Evolutionary conservation across 257 asterid genomes (phyloP), one percentile per base, ranked within the genome.

Genomic region (Henckelia pumila): DNA sequence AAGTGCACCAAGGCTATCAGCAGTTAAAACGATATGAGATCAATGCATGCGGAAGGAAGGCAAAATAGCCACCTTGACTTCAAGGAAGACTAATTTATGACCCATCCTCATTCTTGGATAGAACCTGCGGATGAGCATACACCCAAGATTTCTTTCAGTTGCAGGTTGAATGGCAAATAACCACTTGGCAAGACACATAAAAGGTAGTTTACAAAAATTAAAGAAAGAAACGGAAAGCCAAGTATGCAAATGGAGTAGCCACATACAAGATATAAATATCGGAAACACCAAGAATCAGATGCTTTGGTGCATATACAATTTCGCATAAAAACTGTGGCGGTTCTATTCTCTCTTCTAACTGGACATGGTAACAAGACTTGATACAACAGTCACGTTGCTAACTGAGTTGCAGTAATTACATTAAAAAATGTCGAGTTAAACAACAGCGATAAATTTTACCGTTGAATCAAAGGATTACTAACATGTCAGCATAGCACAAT

Each of bases 101-200:
- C 92, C 95, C 87, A 94, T 61, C 74, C 71, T 88, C 85, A 91
- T 59, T 78, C 77, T 79, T 20, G 99, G 97, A 75, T 75, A 91
- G 79, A 82, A 94, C 79, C 99, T 94, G 90, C 79, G 80, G 21
- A 64, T 22, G 63, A 25, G 19, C 30, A 40, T 64, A 74, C 37
- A 44, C 28, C 63, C 65, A 67, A 58, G 21, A 55, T n/a, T 4
- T 40, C 19, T 76, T 66, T 78, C 74, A 82, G 78, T 74, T 71
- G 73, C 75, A 63, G 66, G 47, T 23, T 71, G 58, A 50, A 78
- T 40, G 55, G 20, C 16, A 61, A 22, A 26, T 19, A 37, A 47
- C 61, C 61, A 65, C 24, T 26, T 69, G 63, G 23, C 53, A 57
- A 61, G 50, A 60, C 26, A 71, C 25, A 33, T 23, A 63, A 52